phyloP scores from a whole-genome alignment of 306 rosid species.

The Corylus avellana region DNA sequence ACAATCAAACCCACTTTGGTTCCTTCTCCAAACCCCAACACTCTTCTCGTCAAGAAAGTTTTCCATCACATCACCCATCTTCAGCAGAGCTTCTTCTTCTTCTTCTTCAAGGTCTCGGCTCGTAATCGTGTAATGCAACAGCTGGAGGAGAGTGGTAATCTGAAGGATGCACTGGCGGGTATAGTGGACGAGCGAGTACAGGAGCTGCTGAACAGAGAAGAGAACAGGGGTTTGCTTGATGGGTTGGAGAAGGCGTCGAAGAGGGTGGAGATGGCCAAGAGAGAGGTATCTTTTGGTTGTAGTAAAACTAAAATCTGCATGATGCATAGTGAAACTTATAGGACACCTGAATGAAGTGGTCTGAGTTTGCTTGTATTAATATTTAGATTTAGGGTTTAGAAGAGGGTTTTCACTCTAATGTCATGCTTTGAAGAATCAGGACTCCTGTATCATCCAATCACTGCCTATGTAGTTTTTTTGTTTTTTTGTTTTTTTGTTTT shows the following conservation, averaged over 20 bases:
- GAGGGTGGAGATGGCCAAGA: conserved; percentile 67
- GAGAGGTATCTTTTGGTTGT: conserved; percentile 10
- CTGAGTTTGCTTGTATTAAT: not conserved
- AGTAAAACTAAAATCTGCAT: not conserved
- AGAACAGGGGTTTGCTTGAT: conserved; percentile 66
- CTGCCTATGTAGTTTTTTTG: not conserved
- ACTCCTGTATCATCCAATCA: not conserved
- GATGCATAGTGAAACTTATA: not conserved
- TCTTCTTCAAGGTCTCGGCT: conserved; percentile 20
- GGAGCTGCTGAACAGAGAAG: conserved; percentile 60
- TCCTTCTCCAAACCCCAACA: conserved; percentile 35
- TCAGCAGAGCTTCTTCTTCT: conserved; percentile 20
- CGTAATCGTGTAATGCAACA: conserved; percentile 36
- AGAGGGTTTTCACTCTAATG: not conserved
- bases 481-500: too few species aligned
- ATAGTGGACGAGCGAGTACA: conserved; percentile 54
- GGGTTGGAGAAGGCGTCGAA: conserved; percentile 73
- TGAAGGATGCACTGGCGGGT: conserved; percentile 51
- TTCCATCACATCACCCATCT: conserved; percentile 4
- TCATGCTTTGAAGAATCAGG: not conserved
- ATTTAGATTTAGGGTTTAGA: not conserved
- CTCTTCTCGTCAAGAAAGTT: conserved; percentile 24
- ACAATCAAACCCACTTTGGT: conserved; percentile 30
- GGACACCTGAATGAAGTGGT: not conserved
- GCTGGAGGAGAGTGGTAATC: conserved; percentile 21